Conservation (phyloP, 2,329 filamentous ascomycete species). For the Albifimbria verrucaria region DNA sequence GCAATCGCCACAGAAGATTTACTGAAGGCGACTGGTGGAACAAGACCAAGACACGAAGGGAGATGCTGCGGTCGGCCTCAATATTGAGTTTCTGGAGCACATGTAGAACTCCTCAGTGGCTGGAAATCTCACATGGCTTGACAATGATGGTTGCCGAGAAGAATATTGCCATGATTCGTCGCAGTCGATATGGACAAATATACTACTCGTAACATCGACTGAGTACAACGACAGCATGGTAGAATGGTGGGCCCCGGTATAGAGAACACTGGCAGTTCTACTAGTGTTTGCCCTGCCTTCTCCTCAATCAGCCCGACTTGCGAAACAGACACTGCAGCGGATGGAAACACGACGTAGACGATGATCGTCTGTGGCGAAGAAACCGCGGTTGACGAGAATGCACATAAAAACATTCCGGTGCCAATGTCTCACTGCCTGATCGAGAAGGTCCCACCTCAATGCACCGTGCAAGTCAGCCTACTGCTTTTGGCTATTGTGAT, state of each 20-base stretch:
- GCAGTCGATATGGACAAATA: neutral
- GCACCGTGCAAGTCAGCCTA: neutral
- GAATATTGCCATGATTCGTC: neutral
- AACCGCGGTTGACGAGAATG: neutral
- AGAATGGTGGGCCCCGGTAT: neutral
- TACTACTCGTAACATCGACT: neutral
- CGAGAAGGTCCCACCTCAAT: neutral
- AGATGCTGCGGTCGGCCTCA: too few species aligned
- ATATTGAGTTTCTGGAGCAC: neutral
- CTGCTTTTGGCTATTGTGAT: neutral
- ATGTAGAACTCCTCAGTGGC: neutral
- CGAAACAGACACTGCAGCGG: too few species aligned
- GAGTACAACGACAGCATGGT: neutral
- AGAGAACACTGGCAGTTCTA: neutral
- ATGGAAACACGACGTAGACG: too few species aligned
- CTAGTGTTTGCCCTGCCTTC: too few species aligned
- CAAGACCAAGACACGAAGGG: neutral
- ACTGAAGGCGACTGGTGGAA: neutral
- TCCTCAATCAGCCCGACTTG: too few species aligned
- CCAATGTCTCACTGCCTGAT: neutral
- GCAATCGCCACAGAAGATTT: neutral
- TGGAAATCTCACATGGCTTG: neutral
- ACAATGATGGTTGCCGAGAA: neutral
- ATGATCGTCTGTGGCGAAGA: neutral
- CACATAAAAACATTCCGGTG: neutral